A percentile compares a stretch with the other conserved stretches of the same genome.
These are phyloP conservation scores for Colletotrichum noveboracense DNA, from an alignment of 2,329 filamentous ascomycete genomes.

Conservation along the genomic window DNA sequence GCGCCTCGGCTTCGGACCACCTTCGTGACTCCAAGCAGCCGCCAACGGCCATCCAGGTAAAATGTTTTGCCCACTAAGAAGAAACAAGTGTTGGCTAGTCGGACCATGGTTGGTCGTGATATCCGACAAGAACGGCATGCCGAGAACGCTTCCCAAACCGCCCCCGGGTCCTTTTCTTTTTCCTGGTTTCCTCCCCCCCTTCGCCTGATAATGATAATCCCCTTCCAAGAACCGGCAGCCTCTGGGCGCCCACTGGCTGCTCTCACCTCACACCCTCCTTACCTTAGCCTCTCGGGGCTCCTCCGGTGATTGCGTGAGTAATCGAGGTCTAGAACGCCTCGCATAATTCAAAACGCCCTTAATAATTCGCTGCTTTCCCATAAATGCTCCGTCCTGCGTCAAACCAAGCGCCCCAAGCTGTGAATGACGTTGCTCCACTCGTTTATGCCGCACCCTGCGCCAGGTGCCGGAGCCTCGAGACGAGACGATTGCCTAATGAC, in stretches of 20 bases:
- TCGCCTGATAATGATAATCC: background rate
- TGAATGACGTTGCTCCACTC: background rate
- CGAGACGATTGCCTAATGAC: background rate
- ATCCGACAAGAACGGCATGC: background rate
- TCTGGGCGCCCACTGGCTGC: background rate
- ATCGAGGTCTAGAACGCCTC: conserved; percentile 4
- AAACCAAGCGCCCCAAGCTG: background rate
- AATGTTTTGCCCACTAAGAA: background rate
- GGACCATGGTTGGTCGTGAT: background rate
- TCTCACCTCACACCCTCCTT: background rate
- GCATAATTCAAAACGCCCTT: conserved; percentile 11
- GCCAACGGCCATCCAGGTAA: background rate
- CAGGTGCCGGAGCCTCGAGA: background rate
- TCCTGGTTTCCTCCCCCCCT: background rate
- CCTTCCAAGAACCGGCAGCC: background rate
- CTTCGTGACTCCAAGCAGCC: background rate
- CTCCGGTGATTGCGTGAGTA: background rate
- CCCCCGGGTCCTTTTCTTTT: background rate
- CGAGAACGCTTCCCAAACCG: background rate
- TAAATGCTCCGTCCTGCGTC: background rate
- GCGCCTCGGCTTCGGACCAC: background rate
- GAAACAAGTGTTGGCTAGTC: background rate
- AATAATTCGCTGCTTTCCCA: background rate
- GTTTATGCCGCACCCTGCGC: background rate
- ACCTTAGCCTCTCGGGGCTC: background rate